Conservation (phyloP, 179 eudicot species). For the Gypsophila paniculata region DNA sequence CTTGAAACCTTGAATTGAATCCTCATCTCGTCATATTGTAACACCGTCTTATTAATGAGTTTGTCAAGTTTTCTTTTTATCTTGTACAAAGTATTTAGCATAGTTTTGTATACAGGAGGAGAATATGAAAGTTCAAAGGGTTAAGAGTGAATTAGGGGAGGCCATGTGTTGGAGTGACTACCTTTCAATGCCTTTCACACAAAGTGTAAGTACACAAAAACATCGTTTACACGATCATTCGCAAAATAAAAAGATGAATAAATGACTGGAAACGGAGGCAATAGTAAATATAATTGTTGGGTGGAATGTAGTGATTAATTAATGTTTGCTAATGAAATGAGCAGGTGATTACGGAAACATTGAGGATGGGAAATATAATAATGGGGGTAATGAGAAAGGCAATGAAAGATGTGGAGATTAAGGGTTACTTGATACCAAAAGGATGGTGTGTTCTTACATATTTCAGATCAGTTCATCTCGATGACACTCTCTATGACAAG, state of each 20-base stretch:
- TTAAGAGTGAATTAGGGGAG: conserved; percentile 51
- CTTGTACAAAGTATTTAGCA: too few species aligned
- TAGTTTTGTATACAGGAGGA: conserved; percentile 55
- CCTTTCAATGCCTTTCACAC: conserved; percentile 69
- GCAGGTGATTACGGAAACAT: conserved; percentile 82
- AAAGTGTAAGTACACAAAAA: conserved; percentile 51
- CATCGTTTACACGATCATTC: too few species aligned
- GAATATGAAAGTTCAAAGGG: conserved; percentile 57
- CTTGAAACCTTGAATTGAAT: too few species aligned
- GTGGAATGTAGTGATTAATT: not conserved
- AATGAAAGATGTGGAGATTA: conserved; percentile 76
- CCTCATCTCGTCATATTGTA: too few species aligned
- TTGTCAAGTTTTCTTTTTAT: too few species aligned
- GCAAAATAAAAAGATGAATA: too few species aligned
- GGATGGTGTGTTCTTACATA: conserved; percentile 82
- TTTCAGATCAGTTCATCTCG: conserved; percentile 83
- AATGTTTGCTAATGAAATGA: not conserved
- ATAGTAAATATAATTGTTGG: not conserved
- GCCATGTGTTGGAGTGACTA: conserved; percentile 72
- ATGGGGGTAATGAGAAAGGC: conserved; percentile 80
- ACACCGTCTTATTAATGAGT: not conserved
- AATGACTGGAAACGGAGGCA: too few species aligned
- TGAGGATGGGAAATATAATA: conserved; percentile 78
- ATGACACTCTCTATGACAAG: conserved; percentile 45
- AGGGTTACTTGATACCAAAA: conserved; percentile 67